Percentiles rank a stretch among this genome's conserved stretches.
Evolutionary conservation across 2,329 filamentous ascomycete species (phyloP).

Genomic region (Xylariales sp.): DNA sequence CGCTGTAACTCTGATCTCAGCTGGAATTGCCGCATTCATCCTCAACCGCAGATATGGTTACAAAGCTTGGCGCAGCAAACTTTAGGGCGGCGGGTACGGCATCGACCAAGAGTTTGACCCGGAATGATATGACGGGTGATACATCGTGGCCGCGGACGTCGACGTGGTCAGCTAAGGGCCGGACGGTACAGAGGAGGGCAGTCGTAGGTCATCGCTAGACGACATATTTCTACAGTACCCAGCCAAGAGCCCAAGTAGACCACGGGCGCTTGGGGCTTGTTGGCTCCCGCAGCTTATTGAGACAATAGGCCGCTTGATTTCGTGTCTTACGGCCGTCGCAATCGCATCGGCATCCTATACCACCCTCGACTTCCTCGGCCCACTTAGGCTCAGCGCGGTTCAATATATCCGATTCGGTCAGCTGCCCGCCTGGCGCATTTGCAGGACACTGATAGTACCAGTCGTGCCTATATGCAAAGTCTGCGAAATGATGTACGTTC

Average conservation of each 20-base stretch:
- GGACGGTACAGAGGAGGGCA: too few species aligned
- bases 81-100: not conserved
- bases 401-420: slow-evolving; percentile 26
- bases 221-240: not conserved
- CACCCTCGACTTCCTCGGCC: not conserved
- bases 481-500: slow-evolving; percentile 39
- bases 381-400: slow-evolving; percentile 14
- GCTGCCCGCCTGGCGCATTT: slow-evolving; percentile 32
- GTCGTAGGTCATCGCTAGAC: not conserved
- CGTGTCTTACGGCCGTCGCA: slow-evolving; percentile 2
- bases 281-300: slow-evolving; percentile 4
- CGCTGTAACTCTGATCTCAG: too few species aligned
- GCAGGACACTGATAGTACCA: slow-evolving; percentile 27
- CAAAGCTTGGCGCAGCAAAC: not conserved
- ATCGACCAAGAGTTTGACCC: not conserved
- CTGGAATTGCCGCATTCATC: too few species aligned
- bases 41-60: too few species aligned
- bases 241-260: slow-evolving; percentile 4
- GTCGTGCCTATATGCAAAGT: slow-evolving; percentile 38
- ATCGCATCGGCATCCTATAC: slow-evolving; percentile 6
- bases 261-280: slow-evolving; percentile 5
- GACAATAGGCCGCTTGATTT: slow-evolving; percentile 1
- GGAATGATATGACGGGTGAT: too few species aligned
- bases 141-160: too few species aligned
- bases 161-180: too few species aligned